phyloP scores from a whole-genome alignment of 371 early-diverging fungal genomes.

The Phascolomyces articulosus region DNA sequence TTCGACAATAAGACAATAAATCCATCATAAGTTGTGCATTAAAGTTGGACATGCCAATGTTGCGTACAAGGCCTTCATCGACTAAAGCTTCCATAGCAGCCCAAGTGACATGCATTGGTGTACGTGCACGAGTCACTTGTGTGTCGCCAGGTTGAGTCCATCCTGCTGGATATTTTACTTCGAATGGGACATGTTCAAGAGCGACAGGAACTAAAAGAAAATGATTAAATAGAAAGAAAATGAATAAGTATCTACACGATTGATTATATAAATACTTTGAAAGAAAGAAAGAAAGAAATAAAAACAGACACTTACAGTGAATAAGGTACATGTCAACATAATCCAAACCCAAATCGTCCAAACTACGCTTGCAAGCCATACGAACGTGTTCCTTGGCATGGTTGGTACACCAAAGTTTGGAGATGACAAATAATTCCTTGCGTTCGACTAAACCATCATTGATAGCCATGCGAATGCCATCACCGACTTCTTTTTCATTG shows the following conservation, averaged over 20 bases:
- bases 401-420: constrained; percentile 73
- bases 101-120: constrained; percentile 39
- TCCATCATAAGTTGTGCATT: constrained; percentile 47
- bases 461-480: constrained; percentile 47
- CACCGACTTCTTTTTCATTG: constrained; percentile 67
- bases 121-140: constrained; percentile 23
- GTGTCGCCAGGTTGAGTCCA: constrained; percentile 32
- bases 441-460: constrained; percentile 50
- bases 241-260: background rate
- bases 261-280: background rate
- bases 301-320: constrained; percentile 32
- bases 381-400: constrained; percentile 58
- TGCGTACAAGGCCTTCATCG: constrained; percentile 27
- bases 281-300: background rate
- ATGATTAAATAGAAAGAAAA: background rate
- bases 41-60: constrained; percentile 65
- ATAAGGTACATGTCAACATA: constrained; percentile 76
- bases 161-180: constrained; percentile 26
- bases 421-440: constrained; percentile 70
- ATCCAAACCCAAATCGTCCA: constrained; percentile 59
- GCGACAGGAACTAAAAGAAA: constrained; percentile 24
- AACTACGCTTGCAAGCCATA: constrained; percentile 46
- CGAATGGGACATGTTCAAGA: constrained; percentile 29
- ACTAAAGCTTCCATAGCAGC: constrained; percentile 31
- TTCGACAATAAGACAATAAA: constrained; percentile 47